phyloP scores from a whole-genome alignment of 2,329 filamentous ascomycete species.

The Xylariaceae sp. region DNA sequence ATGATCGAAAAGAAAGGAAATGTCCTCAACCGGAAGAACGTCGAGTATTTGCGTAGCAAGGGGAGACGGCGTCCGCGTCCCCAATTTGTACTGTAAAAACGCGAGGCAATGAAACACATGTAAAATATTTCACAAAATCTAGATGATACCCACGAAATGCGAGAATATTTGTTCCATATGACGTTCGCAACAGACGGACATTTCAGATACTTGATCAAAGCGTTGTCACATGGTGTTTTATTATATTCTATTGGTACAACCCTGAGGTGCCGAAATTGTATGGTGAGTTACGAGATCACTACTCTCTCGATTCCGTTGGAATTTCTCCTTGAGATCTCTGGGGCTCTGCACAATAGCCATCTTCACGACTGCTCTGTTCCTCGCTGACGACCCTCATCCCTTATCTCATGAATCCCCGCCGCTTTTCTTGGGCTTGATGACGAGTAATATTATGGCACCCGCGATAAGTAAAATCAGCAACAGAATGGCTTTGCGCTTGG shows the following conservation, averaged over 20 bases:
- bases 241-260: constrained; percentile 16
- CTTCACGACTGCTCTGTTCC: too few relatives aligned
- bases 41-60: not conserved
- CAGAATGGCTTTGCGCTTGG: constrained; percentile 89
- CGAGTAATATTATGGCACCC: constrained; percentile 78
- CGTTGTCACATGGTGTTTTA: constrained; percentile 4
- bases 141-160: too few relatives aligned
- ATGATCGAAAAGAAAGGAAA: constrained; percentile 9
- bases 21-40: not conserved
- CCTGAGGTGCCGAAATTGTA: constrained; percentile 6
- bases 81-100: too few relatives aligned
- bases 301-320: too few relatives aligned
- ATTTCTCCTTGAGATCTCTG: too few relatives aligned
- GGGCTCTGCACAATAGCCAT: too few relatives aligned
- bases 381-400: too few relatives aligned
- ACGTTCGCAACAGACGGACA: not conserved
- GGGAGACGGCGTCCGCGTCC: not conserved
- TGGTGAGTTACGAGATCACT: not conserved
- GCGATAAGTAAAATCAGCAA: constrained; percentile 80
- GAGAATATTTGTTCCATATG: not conserved
- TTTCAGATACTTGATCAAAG: too few relatives aligned
- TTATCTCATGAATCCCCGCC: constrained; percentile 10
- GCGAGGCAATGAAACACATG: too few relatives aligned
- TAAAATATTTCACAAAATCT: too few relatives aligned
- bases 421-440: constrained; percentile 69